Evolutionary conservation across 1,139 yeast species (phyloP).

Genomic region (Pichia sp.): DNA sequence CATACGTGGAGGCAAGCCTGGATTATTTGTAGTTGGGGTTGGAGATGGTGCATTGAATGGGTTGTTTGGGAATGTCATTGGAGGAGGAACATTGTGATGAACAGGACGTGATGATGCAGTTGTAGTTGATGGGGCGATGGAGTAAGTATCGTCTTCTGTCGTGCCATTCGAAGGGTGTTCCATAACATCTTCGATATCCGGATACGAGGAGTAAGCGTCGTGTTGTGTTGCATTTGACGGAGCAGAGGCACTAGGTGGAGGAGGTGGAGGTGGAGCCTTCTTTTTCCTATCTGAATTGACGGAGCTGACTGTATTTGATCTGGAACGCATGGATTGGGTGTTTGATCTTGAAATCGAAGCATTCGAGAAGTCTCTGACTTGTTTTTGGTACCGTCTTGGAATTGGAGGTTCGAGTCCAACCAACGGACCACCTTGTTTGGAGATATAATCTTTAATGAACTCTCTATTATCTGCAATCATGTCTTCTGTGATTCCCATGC

Average conservation of each 20-base stretch:
- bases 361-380: conserved; percentile 7
- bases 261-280: conserved; percentile 34
- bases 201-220: conserved; percentile 19
- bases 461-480: conserved; percentile 87
- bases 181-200: conserved; percentile 6
- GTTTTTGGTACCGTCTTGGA: conserved; percentile 54
- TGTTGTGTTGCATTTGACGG: conserved; percentile 17
- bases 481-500: conserved; percentile 82
- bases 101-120: neutral
- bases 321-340: conserved; percentile 2
- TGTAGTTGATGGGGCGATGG: neutral
- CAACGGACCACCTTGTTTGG: conserved; percentile 78
- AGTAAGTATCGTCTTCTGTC: neutral
- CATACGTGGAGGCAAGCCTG: conserved; percentile 18
- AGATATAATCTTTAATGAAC: conserved; percentile 74
- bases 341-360: conserved; percentile 14
- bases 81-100: conserved; percentile 34
- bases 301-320: conserved; percentile 18
- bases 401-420: conserved; percentile 87
- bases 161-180: neutral
- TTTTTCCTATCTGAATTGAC: conserved; percentile 26
- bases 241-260: conserved; percentile 25
- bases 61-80: conserved; percentile 27
- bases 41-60: neutral
- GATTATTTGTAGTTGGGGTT: conserved; percentile 14